These are phyloP conservation scores for Trichosporon ovoides DNA, from an alignment of 1,284 basidiomycete genomes.

Conservation along the genomic window DNA sequence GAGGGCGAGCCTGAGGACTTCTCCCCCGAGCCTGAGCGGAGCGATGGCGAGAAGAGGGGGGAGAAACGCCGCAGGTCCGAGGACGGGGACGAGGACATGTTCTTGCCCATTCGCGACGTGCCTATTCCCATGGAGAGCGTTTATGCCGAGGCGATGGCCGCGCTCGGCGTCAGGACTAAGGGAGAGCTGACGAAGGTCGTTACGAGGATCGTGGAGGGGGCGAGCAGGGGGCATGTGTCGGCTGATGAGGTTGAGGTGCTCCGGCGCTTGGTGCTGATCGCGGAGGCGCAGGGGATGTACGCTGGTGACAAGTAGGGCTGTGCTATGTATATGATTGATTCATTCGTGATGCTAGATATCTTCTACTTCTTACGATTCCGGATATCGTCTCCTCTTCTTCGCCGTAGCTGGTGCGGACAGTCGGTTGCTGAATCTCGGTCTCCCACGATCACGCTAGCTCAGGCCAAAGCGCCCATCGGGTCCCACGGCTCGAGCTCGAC, in stretches of 20 bases:
- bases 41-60: neutral
- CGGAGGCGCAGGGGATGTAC: conserved; percentile 10
- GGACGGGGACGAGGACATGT: conserved; percentile 53
- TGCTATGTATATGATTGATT: too few species aligned
- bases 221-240: conserved; percentile 8
- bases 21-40: neutral
- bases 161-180: conserved; percentile 13
- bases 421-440: too few species aligned
- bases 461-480: conserved; percentile 61
- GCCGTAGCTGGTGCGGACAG: neutral
- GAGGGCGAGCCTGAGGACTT: conserved; percentile 12
- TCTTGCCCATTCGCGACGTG: conserved; percentile 39
- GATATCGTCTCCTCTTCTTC: too few species aligned
- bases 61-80: conserved; percentile 27
- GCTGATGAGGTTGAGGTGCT: conserved; percentile 18
- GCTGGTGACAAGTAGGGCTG: neutral
- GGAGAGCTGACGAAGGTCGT: conserved; percentile 18
- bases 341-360: too few species aligned
- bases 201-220: conserved; percentile 13
- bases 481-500: conserved; percentile 78
- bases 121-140: conserved; percentile 25
- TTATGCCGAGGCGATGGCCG: conserved; percentile 18
- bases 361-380: too few species aligned
- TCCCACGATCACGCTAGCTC: too few species aligned
- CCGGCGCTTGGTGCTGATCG: conserved; percentile 14